phyloP scores from a whole-genome alignment of 2,329 filamentous ascomycete genomes.

The Cladorrhinum sp. region DNA sequence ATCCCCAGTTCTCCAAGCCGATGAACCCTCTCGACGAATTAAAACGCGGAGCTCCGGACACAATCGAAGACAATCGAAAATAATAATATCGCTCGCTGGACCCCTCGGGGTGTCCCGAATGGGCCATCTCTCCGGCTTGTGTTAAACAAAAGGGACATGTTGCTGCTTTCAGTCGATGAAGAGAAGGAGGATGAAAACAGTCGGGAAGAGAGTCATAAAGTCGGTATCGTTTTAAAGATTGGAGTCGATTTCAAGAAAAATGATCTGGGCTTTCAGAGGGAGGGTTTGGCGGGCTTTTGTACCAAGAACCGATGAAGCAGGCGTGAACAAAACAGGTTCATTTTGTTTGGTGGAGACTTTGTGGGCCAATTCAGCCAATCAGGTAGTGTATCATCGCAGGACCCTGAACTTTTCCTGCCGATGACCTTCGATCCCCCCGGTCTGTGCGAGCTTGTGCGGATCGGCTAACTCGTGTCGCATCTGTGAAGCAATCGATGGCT shows the following conservation, averaged over 20 bases:
- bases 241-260: not conserved
- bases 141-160: not conserved
- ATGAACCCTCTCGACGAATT: conserved; percentile 1
- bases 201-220: conserved; percentile 10
- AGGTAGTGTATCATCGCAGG: conserved; percentile 6
- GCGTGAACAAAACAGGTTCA: not conserved
- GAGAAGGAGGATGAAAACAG: no score
- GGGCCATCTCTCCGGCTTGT: not conserved
- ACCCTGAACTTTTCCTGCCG: conserved; percentile 20
- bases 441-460: conserved; percentile 7
- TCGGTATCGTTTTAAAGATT: conserved; percentile 1
- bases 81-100: not conserved
- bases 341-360: not conserved
- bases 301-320: not conserved
- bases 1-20: not conserved
- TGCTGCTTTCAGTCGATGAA: not conserved
- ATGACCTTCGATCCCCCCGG: conserved; percentile 19
- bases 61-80: conserved; percentile 11
- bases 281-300: not conserved
- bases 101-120: conserved; percentile 3
- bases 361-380: not conserved
- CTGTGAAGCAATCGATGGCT: conserved; percentile 19
- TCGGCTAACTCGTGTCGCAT: conserved; percentile 23
- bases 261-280: no score
- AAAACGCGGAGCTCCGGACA: not conserved